Evolutionary conservation across 2,329 filamentous ascomycete species (phyloP).

Genomic region (Cryphonectria radicalis): DNA sequence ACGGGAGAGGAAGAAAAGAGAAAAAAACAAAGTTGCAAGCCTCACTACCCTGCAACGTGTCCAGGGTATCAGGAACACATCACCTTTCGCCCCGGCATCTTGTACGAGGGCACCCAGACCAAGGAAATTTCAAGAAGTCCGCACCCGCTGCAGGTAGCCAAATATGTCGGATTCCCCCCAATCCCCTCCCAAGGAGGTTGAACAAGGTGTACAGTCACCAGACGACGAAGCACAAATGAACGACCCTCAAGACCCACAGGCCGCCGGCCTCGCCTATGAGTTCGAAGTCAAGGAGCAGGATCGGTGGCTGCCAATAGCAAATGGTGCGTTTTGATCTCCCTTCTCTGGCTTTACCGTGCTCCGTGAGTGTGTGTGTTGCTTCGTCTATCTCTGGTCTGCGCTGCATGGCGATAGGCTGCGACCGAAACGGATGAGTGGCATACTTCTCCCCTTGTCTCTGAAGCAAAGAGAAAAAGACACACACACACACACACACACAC

Average conservation of each 20-base stretch:
- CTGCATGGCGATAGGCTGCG: slow-evolving; percentile 37
- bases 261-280: slow-evolving; percentile 78
- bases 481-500: too few relatives aligned
- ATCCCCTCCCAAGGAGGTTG: slow-evolving; percentile 93
- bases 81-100: slow-evolving; percentile 55
- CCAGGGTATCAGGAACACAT: slow-evolving; percentile 57
- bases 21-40: slow-evolving; percentile 51
- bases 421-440: slow-evolving; percentile 46
- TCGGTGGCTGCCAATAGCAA: slow-evolving; percentile 99
- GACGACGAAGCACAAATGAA: slow-evolving; percentile 96
- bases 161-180: slow-evolving; percentile 89
- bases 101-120: slow-evolving; percentile 60
- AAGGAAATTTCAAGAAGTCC: slow-evolving; percentile 64
- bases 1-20: neutral
- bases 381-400: slow-evolving; percentile 36
- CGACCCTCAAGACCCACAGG: slow-evolving; percentile 78
- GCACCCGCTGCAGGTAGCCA: slow-evolving; percentile 71
- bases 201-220: slow-evolving; percentile 89
- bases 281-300: slow-evolving; percentile 99
- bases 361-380: slow-evolving; percentile 39
- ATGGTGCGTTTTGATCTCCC: slow-evolving; percentile 77
- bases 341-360: slow-evolving; percentile 41
- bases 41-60: slow-evolving; percentile 64
- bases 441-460: slow-evolving; percentile 51
- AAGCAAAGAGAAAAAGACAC: slow-evolving; percentile 37